Percentiles rank a stretch among this genome's conserved stretches.
phyloP scores from a whole-genome alignment of 1,284 basidiomycete species.

The Naganishia sp. region DNA sequence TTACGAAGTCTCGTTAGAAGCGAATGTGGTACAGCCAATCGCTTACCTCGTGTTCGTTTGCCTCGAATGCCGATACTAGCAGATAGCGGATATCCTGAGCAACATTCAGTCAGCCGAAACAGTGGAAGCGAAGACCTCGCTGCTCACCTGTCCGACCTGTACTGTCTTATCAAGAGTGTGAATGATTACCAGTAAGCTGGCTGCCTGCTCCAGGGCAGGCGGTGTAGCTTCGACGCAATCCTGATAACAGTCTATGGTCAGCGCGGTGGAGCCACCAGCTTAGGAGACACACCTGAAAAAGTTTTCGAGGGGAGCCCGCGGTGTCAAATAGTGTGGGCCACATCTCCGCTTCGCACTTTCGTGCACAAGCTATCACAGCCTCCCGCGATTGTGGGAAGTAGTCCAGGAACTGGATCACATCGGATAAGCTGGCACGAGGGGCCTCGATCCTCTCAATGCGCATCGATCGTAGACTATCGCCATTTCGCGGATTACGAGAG shows the following conservation, averaged over 20 bases:
- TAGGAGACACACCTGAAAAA: conserved; percentile 74
- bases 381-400: conserved; percentile 87
- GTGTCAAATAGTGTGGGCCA: conserved; percentile 88
- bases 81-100: conserved; percentile 16
- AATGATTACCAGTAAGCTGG: conserved; percentile 8
- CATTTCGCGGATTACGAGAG: not conserved
- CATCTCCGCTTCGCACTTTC: conserved; percentile 91
- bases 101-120: not conserved
- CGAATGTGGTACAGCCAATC: not conserved
- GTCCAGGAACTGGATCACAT: conserved; percentile 82
- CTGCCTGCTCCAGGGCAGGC: not conserved
- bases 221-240: conserved; percentile 3
- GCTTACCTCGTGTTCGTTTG: not conserved
- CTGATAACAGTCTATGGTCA: not conserved
- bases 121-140: too few species aligned
- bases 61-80: conserved; percentile 1
- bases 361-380: conserved; percentile 91
- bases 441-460: not conserved
- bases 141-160: conserved; percentile 1
- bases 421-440: not conserved
- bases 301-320: conserved; percentile 81
- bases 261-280: too few species aligned
- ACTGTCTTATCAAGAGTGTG: conserved; percentile 15
- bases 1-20: not conserved
- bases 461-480: not conserved